Evolutionary conservation across 2,329 filamentous ascomycete species (phyloP), one percentile per base, ranked within the genome.

Genomic region (Fusarium abutilonis): DNA sequence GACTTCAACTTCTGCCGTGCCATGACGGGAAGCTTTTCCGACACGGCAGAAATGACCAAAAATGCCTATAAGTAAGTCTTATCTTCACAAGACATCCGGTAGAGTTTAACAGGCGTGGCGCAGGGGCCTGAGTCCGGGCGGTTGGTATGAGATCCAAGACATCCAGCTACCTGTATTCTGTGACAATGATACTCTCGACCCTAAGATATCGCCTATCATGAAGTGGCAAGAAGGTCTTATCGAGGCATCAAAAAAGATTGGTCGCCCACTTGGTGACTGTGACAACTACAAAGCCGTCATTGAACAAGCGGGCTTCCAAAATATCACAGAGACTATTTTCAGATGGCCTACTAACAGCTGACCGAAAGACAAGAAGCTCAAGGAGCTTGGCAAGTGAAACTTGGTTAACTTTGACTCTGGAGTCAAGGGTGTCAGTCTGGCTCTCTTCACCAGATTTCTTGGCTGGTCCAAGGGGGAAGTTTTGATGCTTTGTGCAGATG

Each of bases 291-390:
- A 69, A 9, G 52, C 58, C 2, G 43, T 69, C 7, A 15, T 68
- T 0, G 44, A 42, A 4, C 42, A 61, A 1, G 28, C 51, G 0
- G 59, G 64, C 1, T 69, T 67, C 2, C 51, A 60, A 1, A 56
- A 65, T 1, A 53, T 70, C 4, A 47, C 62, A 0, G 60, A 62
- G 17, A 60, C 52, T 1, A 45, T 51, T 0, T 66, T 66, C 1
- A 69, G 69, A 26, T 69, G 66, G 63, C 66, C 66, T 1, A 65
- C 44, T 4, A 65, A 67, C 9, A 10, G 52, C 1, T 69, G 60
- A 57, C 57, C 66, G 0, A 21, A 35, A 0, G 60, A 69, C 14
- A 55, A 54, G 19, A 59, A 60, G 28, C 44, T 58, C 11, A 69
- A 69, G 7, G 52, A 63, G n/a, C 41, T 67, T 21, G 63, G 66